Evolutionary conservation across 371 early-diverging fungal species (phyloP).

Genomic region (Fennellomyces sp.): DNA sequence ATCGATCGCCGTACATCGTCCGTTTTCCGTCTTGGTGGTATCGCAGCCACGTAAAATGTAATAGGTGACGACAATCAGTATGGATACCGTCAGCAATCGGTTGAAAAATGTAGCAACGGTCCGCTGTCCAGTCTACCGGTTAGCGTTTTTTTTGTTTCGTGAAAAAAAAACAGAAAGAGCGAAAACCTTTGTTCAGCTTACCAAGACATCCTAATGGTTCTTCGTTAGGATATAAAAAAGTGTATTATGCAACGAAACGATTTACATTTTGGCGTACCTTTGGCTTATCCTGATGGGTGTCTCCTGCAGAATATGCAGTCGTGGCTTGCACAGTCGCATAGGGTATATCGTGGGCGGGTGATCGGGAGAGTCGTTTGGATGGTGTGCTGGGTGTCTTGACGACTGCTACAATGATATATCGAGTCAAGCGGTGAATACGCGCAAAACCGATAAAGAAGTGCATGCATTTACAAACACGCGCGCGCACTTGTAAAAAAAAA

Average conservation of each 20-base stretch:
- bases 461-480: neutral
- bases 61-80: neutral
- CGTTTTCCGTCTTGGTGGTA: neutral
- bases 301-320: neutral
- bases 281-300: neutral
- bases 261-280: neutral
- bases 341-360: neutral
- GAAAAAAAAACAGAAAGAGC: neutral
- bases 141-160: neutral
- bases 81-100: neutral
- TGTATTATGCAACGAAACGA: too few relatives aligned
- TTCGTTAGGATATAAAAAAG: neutral
- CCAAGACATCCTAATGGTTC: neutral
- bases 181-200: neutral
- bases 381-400: neutral
- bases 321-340: conserved; percentile 1
- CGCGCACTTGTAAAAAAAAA: neutral
- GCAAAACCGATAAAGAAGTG: too few relatives aligned
- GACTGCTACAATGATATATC: too few relatives aligned
- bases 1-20: neutral
- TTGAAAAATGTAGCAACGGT: neutral
- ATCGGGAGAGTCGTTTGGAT: neutral
- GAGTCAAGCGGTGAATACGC: too few relatives aligned
- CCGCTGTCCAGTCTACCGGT: neutral
- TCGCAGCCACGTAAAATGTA: neutral